These are phyloP conservation scores for Galerina marginata DNA, from an alignment of 768 basidiomycete species.

Conservation along the genomic window DNA sequence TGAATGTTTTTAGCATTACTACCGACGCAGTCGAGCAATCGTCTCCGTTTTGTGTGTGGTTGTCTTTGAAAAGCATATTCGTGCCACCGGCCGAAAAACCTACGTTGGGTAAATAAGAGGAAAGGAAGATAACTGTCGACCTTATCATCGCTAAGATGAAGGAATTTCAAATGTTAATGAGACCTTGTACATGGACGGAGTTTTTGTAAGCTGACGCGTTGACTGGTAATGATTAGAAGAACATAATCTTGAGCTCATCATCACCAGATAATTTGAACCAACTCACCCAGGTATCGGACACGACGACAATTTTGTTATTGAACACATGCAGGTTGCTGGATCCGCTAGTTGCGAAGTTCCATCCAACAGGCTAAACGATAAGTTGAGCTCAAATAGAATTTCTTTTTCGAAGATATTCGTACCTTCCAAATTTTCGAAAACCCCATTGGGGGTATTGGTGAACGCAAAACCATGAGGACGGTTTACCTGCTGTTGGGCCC, in stretches of 20 bases:
- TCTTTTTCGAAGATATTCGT: neutral
- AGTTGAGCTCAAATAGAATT: neutral
- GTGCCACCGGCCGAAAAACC: too few species aligned
- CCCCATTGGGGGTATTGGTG: slow-evolving; percentile 57
- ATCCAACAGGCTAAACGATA: slow-evolving; percentile 52
- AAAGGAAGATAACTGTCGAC: too few species aligned
- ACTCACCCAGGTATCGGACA: slow-evolving; percentile 48
- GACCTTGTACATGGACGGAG: neutral
- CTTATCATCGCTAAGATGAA: slow-evolving; percentile 22
- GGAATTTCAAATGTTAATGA: too few species aligned
- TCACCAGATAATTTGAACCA: neutral
- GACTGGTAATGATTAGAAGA: slow-evolving; percentile 56
- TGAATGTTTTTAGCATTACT: too few species aligned
- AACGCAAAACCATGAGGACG: slow-evolving; percentile 62
- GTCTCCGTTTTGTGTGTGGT: too few species aligned
- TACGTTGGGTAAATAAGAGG: too few species aligned
- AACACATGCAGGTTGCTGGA: slow-evolving; percentile 54
- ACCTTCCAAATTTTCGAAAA: slow-evolving; percentile 59
- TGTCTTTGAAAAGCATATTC: too few species aligned
- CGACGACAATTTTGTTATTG: slow-evolving; percentile 55
- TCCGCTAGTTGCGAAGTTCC: slow-evolving; percentile 61
- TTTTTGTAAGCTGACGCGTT: slow-evolving; percentile 54
- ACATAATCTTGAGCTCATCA: neutral
- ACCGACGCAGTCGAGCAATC: too few species aligned
- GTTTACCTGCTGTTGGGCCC: slow-evolving; percentile 53